Conservation (phyloP, 371 early-diverging fungal species). For the Lichtheimia hyalospora region DNA sequence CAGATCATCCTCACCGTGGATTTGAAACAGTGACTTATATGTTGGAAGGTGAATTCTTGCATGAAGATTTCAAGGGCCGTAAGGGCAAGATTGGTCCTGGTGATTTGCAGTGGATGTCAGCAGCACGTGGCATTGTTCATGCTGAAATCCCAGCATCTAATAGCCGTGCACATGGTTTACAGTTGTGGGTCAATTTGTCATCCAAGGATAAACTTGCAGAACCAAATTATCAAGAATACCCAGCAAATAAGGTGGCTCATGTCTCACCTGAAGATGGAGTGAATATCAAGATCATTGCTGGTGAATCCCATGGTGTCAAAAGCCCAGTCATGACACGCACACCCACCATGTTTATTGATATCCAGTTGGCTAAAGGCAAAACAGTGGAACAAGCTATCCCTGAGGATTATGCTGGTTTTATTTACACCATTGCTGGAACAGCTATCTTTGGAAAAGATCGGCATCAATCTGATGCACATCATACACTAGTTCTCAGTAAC, state of each 20-base stretch:
- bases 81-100: constrained; percentile 72
- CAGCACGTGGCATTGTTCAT: constrained; percentile 79
- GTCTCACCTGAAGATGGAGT: constrained; percentile 57
- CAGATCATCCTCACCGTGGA: constrained; percentile 74
- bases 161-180: constrained; percentile 62
- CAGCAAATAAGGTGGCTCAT: constrained; percentile 55
- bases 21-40: constrained; percentile 85
- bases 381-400: constrained; percentile 60
- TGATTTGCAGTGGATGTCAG: constrained; percentile 59
- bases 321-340: constrained; percentile 64
- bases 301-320: constrained; percentile 61
- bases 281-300: constrained; percentile 78
- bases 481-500: constrained; percentile 52
- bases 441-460: constrained; percentile 50
- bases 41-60: constrained; percentile 71
- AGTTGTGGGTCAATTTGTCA: constrained; percentile 87
- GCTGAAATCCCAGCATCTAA: constrained; percentile 70
- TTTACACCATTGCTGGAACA: constrained; percentile 67
- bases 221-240: constrained; percentile 79
- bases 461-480: constrained; percentile 54
- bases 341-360: constrained; percentile 75
- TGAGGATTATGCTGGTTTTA: constrained; percentile 58
- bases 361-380: constrained; percentile 56
- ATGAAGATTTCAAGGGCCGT: constrained; percentile 84
- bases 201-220: constrained; percentile 77